Evolutionary conservation across 2,329 filamentous ascomycete species (phyloP).

Genomic region (Grosmannia clavigera): DNA sequence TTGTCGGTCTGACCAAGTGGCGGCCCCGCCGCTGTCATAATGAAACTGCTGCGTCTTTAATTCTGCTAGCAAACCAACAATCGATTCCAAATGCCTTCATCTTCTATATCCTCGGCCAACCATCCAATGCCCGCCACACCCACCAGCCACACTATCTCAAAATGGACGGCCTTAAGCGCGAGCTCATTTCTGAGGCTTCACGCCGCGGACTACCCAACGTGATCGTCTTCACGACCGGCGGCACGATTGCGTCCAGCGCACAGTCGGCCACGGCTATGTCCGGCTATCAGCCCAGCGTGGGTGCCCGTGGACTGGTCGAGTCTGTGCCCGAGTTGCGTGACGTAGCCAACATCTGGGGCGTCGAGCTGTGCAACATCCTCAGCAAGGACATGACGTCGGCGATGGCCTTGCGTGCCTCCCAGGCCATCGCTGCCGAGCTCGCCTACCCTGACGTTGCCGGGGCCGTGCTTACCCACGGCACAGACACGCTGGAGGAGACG

Average conservation of each 20-base stretch:
- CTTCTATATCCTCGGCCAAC: neutral
- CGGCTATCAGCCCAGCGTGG: slow-evolving; percentile 30
- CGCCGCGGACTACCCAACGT: slow-evolving; percentile 33
- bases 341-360: slow-evolving; percentile 40
- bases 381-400: slow-evolving; percentile 34
- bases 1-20: neutral
- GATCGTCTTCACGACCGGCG: slow-evolving; percentile 44
- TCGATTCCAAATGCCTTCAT: no score
- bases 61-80: no score
- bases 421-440: slow-evolving; percentile 35
- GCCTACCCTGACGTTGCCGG: slow-evolving; percentile 29
- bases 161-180: neutral
- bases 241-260: slow-evolving; percentile 44
- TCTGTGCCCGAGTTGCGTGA: slow-evolving; percentile 42
- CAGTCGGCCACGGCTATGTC: slow-evolving; percentile 32
- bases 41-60: neutral
- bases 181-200: neutral
- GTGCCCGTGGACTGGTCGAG: slow-evolving; percentile 37
- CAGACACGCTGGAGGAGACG: slow-evolving; percentile 52
- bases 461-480: slow-evolving; percentile 51
- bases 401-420: slow-evolving; percentile 34
- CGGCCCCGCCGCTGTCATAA: neutral
- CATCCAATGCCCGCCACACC: neutral
- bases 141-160: neutral
- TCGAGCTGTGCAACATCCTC: slow-evolving; percentile 38